Percentiles rank a stretch among this genome's conserved stretches.
Evolutionary conservation across 805 yeast species (phyloP).

Genomic region (Cyberlindnera americana): DNA sequence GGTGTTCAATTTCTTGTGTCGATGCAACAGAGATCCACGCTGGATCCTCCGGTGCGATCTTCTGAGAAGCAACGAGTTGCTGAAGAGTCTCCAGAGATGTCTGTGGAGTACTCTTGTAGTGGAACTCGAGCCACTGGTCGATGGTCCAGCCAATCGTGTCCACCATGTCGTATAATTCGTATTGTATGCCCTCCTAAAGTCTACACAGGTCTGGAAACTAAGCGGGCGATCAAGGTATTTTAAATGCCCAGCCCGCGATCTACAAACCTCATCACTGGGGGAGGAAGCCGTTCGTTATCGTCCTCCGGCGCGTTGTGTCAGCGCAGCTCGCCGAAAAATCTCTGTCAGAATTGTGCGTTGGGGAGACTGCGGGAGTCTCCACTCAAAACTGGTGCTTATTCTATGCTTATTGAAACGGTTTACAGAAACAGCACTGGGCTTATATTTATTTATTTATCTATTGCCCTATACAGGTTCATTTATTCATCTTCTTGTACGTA

Average conservation of each 20-base stretch:
- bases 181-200: not conserved
- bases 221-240: not conserved
- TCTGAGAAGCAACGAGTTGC: slow-evolving; percentile 44
- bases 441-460: too few species aligned
- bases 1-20: slow-evolving; percentile 59
- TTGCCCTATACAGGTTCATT: too few species aligned
- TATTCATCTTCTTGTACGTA: too few species aligned
- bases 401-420: too few species aligned
- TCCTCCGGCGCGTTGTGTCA: slow-evolving; percentile 11
- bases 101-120: slow-evolving; percentile 55
- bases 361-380: too few species aligned
- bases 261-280: slow-evolving; percentile 1
- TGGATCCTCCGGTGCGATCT: slow-evolving; percentile 54
- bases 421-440: too few species aligned
- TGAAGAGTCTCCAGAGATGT: slow-evolving; percentile 52
- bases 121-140: slow-evolving; percentile 72
- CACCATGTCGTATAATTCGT: slow-evolving; percentile 11
- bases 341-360: too few species aligned
- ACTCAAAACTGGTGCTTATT: too few species aligned
- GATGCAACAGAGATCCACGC: slow-evolving; percentile 89
- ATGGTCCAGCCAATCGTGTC: slow-evolving; percentile 68
- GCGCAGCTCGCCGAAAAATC: slow-evolving; percentile 17
- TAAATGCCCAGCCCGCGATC: slow-evolving; percentile 1
- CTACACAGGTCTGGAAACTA: too few species aligned
- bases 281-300: slow-evolving; percentile 10